A percentile compares a stretch with the other conserved stretches of the same genome.
Conservation (phyloP, 1,284 basidiomycete species). For the Cryptococcus sp. region DNA sequence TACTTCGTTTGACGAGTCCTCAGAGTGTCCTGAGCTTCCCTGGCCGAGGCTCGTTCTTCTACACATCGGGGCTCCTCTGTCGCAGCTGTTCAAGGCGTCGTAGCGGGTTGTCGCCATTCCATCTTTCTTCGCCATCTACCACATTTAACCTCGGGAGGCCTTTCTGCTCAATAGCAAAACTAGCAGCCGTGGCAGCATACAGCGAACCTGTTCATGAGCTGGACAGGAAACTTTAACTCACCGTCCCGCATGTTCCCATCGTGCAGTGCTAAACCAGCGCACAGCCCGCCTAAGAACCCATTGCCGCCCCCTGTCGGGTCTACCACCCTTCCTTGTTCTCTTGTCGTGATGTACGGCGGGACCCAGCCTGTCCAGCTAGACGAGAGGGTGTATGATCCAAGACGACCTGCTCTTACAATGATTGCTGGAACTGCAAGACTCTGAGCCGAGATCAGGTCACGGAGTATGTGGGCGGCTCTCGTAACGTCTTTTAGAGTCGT, state of each 20-base stretch:
- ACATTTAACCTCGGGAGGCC: slow-evolving; percentile 58
- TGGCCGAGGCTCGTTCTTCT: no score
- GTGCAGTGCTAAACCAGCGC: slow-evolving; percentile 62
- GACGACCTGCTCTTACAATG: slow-evolving; percentile 68
- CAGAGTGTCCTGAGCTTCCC: no score
- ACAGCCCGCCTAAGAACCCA: slow-evolving; percentile 76
- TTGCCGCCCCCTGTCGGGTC: slow-evolving; percentile 91
- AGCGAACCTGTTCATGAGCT: slow-evolving; percentile 55
- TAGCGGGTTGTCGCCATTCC: slow-evolving; percentile 61
- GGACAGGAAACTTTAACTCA: slow-evolving; percentile 37
- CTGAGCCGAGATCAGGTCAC: slow-evolving; percentile 26
- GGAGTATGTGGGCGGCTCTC: slow-evolving; percentile 58
- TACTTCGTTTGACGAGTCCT: no score
- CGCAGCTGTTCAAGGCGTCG: no score
- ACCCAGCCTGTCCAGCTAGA: slow-evolving; percentile 58
- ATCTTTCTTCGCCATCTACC: slow-evolving; percentile 49
- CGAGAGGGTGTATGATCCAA: slow-evolving; percentile 64
- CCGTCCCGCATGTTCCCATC: slow-evolving; percentile 63
- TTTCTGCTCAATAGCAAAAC: slow-evolving; percentile 75
- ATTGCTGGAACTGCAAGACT: slow-evolving; percentile 52
- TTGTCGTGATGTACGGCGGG: slow-evolving; percentile 65
- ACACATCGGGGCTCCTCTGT: no score
- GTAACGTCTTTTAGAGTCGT: slow-evolving; percentile 53
- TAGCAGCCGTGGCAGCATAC: slow-evolving; percentile 72
- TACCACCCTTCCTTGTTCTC: slow-evolving; percentile 56